phyloP scores from a whole-genome alignment of 2,329 filamentous ascomycete species.

The Trichoderma brevicompactum region DNA sequence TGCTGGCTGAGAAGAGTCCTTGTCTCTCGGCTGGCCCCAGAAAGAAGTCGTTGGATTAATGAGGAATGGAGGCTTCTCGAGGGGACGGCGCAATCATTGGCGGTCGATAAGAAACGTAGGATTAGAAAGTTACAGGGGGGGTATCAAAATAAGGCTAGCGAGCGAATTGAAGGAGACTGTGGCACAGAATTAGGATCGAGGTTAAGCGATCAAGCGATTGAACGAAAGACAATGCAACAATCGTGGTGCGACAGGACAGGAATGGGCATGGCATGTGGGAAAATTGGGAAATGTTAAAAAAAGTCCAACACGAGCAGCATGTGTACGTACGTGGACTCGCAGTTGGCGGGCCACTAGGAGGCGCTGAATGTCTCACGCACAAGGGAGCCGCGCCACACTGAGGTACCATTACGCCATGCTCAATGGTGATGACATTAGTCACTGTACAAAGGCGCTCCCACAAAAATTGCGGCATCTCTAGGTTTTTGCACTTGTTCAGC shows the following conservation, averaged over 20 bases:
- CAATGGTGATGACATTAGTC: not conserved
- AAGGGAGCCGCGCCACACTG: slow-evolving; percentile 2
- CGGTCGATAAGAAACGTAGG: slow-evolving; percentile 21
- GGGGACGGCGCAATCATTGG: slow-evolving; percentile 9
- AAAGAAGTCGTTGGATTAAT: not conserved
- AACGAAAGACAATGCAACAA: slow-evolving; percentile 21
- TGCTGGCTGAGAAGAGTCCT: not conserved
- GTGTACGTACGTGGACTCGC: slow-evolving; percentile 12
- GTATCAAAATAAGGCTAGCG: slow-evolving; percentile 15
- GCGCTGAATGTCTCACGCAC: slow-evolving; percentile 13
- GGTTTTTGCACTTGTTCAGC: not conserved
- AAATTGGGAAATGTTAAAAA: slow-evolving; percentile 3
- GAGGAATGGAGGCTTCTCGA: slow-evolving; percentile 21
- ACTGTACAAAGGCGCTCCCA: not conserved
- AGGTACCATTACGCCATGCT: slow-evolving; percentile 8
- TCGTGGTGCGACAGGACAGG: slow-evolving; percentile 13
- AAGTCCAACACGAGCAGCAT: not conserved
- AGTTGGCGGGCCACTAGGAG: slow-evolving; percentile 18
- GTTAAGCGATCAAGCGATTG: slow-evolving; percentile 14
- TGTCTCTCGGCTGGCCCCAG: not conserved
- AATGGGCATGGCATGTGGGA: not conserved
- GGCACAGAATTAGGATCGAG: slow-evolving; percentile 3
- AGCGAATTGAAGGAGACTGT: slow-evolving; percentile 20
- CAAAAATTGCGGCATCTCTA: not conserved
- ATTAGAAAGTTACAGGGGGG: slow-evolving; percentile 7